phyloP scores from a whole-genome alignment of 805 yeast genomes.

The Lachancea waltii region DNA sequence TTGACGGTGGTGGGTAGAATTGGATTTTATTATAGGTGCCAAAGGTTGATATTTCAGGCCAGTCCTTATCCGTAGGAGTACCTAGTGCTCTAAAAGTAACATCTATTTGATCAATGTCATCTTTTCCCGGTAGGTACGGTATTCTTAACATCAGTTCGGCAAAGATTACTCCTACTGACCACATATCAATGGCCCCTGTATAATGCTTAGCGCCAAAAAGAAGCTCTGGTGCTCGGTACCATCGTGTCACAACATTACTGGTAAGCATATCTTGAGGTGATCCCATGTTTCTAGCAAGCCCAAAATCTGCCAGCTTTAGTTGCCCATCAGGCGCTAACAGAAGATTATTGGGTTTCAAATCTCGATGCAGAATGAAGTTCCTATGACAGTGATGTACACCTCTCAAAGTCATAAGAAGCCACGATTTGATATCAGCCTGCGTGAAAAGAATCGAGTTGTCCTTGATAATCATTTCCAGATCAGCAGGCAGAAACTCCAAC shows the following conservation, averaged over 20 bases:
- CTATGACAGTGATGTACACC: slow-evolving; percentile 96
- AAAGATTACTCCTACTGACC: slow-evolving; percentile 96
- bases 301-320: slow-evolving; percentile 94
- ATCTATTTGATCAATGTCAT: slow-evolving; percentile 82
- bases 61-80: slow-evolving; percentile 83
- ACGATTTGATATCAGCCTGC: slow-evolving; percentile 83
- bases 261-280: slow-evolving; percentile 72
- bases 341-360: slow-evolving; percentile 87
- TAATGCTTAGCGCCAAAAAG: slow-evolving; percentile 85
- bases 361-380: slow-evolving; percentile 84
- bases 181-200: slow-evolving; percentile 81
- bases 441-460: slow-evolving; percentile 70
- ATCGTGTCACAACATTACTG: slow-evolving; percentile 91
- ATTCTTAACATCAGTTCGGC: slow-evolving; percentile 94
- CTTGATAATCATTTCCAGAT: slow-evolving; percentile 81
- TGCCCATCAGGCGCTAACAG: slow-evolving; percentile 81
- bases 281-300: slow-evolving; percentile 81
- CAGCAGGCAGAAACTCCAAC: slow-evolving; percentile 89
- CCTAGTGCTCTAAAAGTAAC: slow-evolving; percentile 95
- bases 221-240: slow-evolving; percentile 97
- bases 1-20: slow-evolving; percentile 76
- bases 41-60: slow-evolving; percentile 84
- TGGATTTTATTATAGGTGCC: slow-evolving; percentile 70
- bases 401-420: slow-evolving; percentile 90
- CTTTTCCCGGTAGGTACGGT: slow-evolving; percentile 90